Conservation (phyloP, 2,329 filamentous ascomycete genomes). For the Trichoderma brevicompactum region DNA sequence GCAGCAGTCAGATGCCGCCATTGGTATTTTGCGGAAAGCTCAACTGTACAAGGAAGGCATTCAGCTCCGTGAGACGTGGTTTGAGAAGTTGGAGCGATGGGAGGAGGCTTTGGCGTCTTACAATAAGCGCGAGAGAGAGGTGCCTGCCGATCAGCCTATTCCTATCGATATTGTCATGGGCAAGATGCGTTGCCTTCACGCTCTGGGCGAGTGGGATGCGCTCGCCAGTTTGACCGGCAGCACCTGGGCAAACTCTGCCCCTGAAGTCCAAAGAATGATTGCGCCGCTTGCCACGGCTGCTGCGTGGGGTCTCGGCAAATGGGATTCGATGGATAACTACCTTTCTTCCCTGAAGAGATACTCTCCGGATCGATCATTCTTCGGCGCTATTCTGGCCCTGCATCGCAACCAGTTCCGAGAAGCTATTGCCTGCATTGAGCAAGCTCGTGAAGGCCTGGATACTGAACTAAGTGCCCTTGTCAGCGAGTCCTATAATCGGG, state of each 20-base stretch:
- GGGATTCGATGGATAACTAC: conserved; percentile 98
- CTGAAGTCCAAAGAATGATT: conserved; percentile 87
- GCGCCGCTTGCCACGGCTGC: conserved; percentile 93
- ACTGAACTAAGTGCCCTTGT: conserved; percentile 94
- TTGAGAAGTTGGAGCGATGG: conserved; percentile 97
- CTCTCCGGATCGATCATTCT: conserved; percentile 95
- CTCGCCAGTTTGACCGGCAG: conserved; percentile 86
- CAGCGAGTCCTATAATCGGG: conserved; percentile 97
- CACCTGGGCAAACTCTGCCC: conserved; percentile 88
- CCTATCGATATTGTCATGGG: conserved; percentile 98
- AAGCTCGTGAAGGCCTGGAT: conserved; percentile 90
- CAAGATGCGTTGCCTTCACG: conserved; percentile 98
- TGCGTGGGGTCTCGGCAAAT: conserved; percentile 94
- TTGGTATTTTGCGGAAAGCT: conserved; percentile 94
- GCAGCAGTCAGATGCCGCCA: conserved; percentile 96
- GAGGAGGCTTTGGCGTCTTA: conserved; percentile 95
- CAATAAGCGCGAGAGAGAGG: conserved; percentile 78
- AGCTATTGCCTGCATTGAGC: conserved; percentile 84
- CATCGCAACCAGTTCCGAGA: conserved; percentile 96
- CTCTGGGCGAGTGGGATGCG: conserved; percentile 95
- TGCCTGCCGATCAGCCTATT: conserved; percentile 57
- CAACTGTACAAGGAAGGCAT: conserved; percentile 93
- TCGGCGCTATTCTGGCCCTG: conserved; percentile 91
- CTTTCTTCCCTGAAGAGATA: conserved; percentile 91
- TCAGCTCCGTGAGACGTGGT: conserved; percentile 96